Evolutionary conservation across 2,329 filamentous ascomycete species (phyloP).

Genomic region (Aspergillus melleus): DNA sequence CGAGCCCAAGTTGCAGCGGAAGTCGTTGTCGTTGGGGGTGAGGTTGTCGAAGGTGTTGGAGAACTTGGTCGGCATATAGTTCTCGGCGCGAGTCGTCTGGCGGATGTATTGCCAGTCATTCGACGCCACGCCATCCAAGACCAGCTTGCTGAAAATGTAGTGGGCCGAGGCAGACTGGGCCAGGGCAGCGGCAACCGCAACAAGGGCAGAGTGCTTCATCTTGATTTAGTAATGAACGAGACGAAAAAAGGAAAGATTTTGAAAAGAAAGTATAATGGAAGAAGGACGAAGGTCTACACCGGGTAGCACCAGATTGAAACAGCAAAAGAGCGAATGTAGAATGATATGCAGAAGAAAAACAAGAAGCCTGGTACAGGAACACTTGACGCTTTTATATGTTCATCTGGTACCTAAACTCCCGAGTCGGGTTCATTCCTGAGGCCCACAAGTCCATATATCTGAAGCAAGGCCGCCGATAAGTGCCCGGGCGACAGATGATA

Average conservation of each 20-base stretch:
- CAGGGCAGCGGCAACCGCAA: conserved; percentile 9
- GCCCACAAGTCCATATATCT: too few relatives aligned
- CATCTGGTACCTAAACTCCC: too few relatives aligned
- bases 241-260: not conserved
- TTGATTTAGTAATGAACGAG: conserved; percentile 1
- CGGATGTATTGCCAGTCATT: conserved; percentile 20
- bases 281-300: not conserved
- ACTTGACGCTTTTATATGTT: too few relatives aligned
- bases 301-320: not conserved
- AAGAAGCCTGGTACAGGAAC: too few relatives aligned
- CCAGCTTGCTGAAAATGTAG: conserved; percentile 21
- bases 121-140: conserved; percentile 12
- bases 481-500: too few relatives aligned
- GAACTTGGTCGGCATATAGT: conserved; percentile 21
- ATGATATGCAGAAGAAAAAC: too few relatives aligned
- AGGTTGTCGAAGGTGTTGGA: conserved; percentile 14
- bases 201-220: conserved; percentile 13
- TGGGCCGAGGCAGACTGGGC: conserved; percentile 12
- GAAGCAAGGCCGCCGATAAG: too few relatives aligned
- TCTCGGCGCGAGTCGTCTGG: conserved; percentile 11
- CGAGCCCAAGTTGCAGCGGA: conserved; percentile 21
- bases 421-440: too few relatives aligned
- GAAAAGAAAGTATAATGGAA: not conserved
- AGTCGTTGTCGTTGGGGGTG: conserved; percentile 17
- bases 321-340: not conserved